Evolutionary conservation across 2,329 filamentous ascomycete genomes (phyloP).

Genomic region (Cryphonectria radicalis): DNA sequence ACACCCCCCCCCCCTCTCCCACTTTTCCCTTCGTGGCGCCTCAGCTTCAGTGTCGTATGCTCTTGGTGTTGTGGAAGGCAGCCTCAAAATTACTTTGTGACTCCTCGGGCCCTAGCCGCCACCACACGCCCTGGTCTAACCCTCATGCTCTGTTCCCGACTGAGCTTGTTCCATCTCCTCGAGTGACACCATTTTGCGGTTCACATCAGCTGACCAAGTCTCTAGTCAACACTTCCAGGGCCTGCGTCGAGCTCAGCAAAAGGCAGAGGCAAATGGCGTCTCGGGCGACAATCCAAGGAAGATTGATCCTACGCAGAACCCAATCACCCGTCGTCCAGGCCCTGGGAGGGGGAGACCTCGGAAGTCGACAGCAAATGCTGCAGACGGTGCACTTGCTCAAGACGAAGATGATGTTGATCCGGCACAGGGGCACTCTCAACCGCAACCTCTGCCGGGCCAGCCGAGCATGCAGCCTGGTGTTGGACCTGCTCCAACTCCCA

Average conservation of each 20-base stretch:
- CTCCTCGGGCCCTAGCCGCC: neutral
- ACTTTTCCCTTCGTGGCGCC: slow-evolving; percentile 15
- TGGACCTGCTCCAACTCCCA: slow-evolving; percentile 25
- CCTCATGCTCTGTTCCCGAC: neutral
- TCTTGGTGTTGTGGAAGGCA: neutral
- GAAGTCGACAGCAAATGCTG: slow-evolving; percentile 44
- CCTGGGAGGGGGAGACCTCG: slow-evolving; percentile 59
- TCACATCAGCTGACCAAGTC: slow-evolving; percentile 28
- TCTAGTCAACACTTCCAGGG: slow-evolving; percentile 65
- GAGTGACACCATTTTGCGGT: neutral
- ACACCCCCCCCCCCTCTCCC: neutral
- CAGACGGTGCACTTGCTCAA: slow-evolving; percentile 18
- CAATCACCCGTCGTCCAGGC: slow-evolving; percentile 63
- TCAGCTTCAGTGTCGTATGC: neutral
- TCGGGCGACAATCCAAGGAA: slow-evolving; percentile 43
- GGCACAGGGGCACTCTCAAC: slow-evolving; percentile 12
- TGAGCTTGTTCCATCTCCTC: neutral
- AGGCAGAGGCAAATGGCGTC: slow-evolving; percentile 48
- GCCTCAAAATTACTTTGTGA: neutral
- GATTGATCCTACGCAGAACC: slow-evolving; percentile 58
- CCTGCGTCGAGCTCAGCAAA: slow-evolving; percentile 59
- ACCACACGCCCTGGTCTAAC: neutral
- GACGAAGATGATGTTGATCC: slow-evolving; percentile 9
- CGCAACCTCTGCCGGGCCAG: slow-evolving; percentile 28
- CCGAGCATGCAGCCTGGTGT: slow-evolving; percentile 28